phyloP scores from a whole-genome alignment of 805 yeast species.

The Myxozyma udenii region DNA sequence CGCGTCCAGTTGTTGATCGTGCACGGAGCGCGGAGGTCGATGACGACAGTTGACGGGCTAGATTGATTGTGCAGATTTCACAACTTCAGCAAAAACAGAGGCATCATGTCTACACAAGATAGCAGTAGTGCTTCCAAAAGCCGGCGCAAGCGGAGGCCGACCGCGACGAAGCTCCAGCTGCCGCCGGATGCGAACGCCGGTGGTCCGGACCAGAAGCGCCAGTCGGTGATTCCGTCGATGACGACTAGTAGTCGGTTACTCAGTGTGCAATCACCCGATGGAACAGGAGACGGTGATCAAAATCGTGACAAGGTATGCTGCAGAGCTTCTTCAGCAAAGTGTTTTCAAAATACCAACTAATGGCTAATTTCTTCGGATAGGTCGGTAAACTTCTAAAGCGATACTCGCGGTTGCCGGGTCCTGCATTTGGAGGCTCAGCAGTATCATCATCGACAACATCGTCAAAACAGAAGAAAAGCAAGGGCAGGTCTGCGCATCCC shows the following conservation, averaged over 20 bases:
- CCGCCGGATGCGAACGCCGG: not conserved
- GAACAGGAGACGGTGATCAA: not conserved
- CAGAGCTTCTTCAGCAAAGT: not conserved
- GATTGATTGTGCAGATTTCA: too few species aligned
- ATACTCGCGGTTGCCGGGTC: conserved; percentile 17
- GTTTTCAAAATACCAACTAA: too few species aligned
- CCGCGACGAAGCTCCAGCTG: not conserved
- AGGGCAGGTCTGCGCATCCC: not conserved
- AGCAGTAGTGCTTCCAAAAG: not conserved
- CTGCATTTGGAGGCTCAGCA: not conserved
- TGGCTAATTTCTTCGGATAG: conserved; percentile 2
- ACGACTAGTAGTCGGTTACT: conserved; percentile 6
- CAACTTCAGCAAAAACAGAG: too few species aligned
- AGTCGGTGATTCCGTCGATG: conserved; percentile 30
- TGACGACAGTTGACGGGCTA: too few species aligned
- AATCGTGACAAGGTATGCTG: conserved; percentile 17
- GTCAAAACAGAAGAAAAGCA: conserved; percentile 6
- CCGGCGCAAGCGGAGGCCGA: not conserved
- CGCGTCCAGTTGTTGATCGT: too few species aligned
- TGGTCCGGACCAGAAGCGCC: conserved; percentile 1
- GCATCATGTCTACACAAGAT: too few species aligned
- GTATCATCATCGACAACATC: conserved; percentile 1
- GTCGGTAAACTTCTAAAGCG: conserved; percentile 28
- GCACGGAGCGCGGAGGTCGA: too few species aligned
- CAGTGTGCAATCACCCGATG: not conserved